phyloP scores from a whole-genome alignment of 768 basidiomycete species.

The Trametes cubensis region DNA sequence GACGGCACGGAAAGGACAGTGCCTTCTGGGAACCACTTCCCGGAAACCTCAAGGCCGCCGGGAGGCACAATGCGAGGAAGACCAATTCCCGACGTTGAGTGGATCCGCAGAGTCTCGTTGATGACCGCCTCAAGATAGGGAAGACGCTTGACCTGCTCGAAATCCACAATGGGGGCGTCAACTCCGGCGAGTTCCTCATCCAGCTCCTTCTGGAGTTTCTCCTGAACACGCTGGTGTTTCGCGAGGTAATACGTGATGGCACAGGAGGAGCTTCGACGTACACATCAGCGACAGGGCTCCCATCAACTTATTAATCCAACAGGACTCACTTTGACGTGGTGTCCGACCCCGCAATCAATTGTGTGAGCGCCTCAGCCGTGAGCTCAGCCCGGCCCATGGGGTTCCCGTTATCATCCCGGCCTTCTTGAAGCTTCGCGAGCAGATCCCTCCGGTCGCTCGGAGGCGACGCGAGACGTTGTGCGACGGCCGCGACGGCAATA shows the following conservation, averaged over 20 bases:
- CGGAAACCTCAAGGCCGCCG: conserved; percentile 66
- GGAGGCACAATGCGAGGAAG: conserved; percentile 79
- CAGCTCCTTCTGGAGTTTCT: conserved; percentile 77
- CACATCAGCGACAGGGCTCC: neutral
- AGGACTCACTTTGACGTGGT: conserved; percentile 84
- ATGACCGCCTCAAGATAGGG: conserved; percentile 87
- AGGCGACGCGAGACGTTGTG: conserved; percentile 64
- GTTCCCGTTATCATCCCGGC: conserved; percentile 78
- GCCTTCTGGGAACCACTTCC: conserved; percentile 68
- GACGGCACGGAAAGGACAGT: conserved; percentile 78
- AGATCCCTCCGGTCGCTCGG: conserved; percentile 75
- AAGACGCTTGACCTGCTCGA: conserved; percentile 70
- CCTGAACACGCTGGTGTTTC: conserved; percentile 61
- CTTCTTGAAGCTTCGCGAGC: conserved; percentile 77
- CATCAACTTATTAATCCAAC: neutral
- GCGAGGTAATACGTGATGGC: conserved; percentile 88
- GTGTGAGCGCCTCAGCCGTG: conserved; percentile 85
- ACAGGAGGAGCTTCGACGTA: conserved; percentile 69
- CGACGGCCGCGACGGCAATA: conserved; percentile 66
- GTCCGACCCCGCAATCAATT: conserved; percentile 88
- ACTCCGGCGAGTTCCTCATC: conserved; percentile 59
- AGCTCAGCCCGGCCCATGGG: conserved; percentile 81
- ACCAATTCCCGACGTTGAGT: conserved; percentile 83
- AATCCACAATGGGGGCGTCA: conserved; percentile 64
- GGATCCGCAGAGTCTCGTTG: conserved; percentile 81